Evolutionary conservation across 1,284 basidiomycete genomes (phyloP), one percentile per base, ranked within the genome.

Genomic region (Trametes sp.): DNA sequence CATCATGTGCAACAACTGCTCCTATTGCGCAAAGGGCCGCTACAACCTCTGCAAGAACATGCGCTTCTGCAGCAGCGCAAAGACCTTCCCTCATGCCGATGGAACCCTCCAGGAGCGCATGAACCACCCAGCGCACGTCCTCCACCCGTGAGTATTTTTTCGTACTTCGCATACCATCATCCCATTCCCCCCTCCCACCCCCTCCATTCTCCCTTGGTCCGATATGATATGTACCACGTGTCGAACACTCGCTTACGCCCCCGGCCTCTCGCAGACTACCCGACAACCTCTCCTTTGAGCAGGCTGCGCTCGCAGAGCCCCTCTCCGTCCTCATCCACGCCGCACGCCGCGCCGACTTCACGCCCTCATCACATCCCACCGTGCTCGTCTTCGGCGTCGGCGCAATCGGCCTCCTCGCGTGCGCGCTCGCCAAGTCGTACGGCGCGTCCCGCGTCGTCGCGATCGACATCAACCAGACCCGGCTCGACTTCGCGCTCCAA

Each of bases 11-110:
- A 87, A 86, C 62, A 82, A 82, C 49, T 93, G 91, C 76, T 75
- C 79, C 51, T 87, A 82, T 73, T 93, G 92, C 76, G 70, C 77
- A 42, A 82, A 83, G 52, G 94, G 93, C n/a, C 85, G 94, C 42
- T 98, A 98, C 82, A 98, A 98, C 81, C 87, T 98, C 62, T 98
- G 96, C 84, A 88, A 89, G 70, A 78, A 80, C 70, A 85, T 98
- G 88, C 87, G 94, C 64, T 98, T 98, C 79, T 93, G 92, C 72
- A 90, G 87, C 64, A 91, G 88, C 57, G 96, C 96, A 49, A 94
- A 96, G 76, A 95, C 94, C 11, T 94, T 90, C 77, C 96, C 96
- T 50, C 96, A 98, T 74, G 84, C 93, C 26, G 95, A 98, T 72
- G 96, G 96, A 3, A 97, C 95, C 6, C 85, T 98, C 53, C 93